Percentiles rank a stretch among this genome's conserved stretches.
Conservation (phyloP, 805 yeast species). For the Candida adriatica region DNA sequence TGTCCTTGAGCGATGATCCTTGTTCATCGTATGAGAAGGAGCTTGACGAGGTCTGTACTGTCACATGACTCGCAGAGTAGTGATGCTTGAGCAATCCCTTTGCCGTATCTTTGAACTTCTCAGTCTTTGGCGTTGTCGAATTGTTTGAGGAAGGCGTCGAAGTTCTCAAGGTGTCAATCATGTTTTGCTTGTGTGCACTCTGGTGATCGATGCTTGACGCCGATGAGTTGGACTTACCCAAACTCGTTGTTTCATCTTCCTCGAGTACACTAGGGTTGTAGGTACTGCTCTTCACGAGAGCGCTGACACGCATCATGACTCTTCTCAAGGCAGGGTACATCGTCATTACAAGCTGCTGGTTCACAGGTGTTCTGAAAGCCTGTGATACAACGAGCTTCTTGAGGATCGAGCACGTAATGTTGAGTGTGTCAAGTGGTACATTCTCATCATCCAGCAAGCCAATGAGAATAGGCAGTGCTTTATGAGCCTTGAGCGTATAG, state of each 20-base stretch:
- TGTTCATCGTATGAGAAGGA: slow-evolving; percentile 10
- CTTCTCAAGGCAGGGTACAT: slow-evolving; percentile 28
- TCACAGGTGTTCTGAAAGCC: slow-evolving; percentile 17
- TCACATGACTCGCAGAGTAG: slow-evolving; percentile 15
- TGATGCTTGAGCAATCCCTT: slow-evolving; percentile 20
- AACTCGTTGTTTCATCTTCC: slow-evolving; percentile 14
- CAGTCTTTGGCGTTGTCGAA: slow-evolving; percentile 19
- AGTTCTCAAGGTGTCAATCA: slow-evolving; percentile 10
- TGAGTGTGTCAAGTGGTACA: slow-evolving; percentile 26
- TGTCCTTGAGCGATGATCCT: slow-evolving; percentile 9
- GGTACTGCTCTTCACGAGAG: slow-evolving; percentile 15
- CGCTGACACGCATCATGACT: slow-evolving; percentile 18
- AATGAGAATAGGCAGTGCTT: slow-evolving; percentile 16
- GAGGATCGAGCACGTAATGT: slow-evolving; percentile 31
- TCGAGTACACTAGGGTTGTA: slow-evolving; percentile 13
- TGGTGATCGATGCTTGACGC: slow-evolving; percentile 14
- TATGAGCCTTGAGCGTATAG: slow-evolving; percentile 18
- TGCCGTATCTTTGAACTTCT: slow-evolving; percentile 20
- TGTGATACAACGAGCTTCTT: slow-evolving; percentile 26
- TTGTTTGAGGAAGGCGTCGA: slow-evolving; percentile 16
- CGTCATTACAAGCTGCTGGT: slow-evolving; percentile 21
- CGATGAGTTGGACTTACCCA: slow-evolving; percentile 14
- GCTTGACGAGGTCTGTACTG: slow-evolving; percentile 1
- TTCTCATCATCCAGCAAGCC: slow-evolving; percentile 25
- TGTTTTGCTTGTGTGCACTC: slow-evolving; percentile 4